Conservation (phyloP, 495 filamentous ascomycete genomes). For the Hypomontagnella monticulosa region DNA sequence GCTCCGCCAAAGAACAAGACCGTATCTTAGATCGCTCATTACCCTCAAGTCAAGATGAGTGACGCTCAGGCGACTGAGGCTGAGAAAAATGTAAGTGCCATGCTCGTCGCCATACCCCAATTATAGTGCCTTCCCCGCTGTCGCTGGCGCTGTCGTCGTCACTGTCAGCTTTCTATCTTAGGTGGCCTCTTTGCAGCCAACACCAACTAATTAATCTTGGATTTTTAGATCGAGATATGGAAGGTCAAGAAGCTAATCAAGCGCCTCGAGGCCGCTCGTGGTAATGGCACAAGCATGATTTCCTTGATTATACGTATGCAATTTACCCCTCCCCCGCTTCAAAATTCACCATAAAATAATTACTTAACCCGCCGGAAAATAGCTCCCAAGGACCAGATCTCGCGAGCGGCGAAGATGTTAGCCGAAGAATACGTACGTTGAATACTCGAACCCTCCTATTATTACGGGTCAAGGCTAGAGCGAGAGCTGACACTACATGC, state of each 20-base stretch:
- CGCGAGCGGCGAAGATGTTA: slow-evolving; percentile 97
- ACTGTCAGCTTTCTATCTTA: slow-evolving; percentile 14
- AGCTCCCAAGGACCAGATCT: slow-evolving; percentile 98
- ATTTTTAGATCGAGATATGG: slow-evolving; percentile 73
- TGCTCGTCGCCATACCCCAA: slow-evolving; percentile 14
- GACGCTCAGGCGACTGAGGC: slow-evolving; percentile 88
- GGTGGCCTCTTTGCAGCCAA: slow-evolving; percentile 10
- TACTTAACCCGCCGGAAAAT: slow-evolving; percentile 18
- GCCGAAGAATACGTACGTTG: slow-evolving; percentile 96
- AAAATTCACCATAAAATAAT: background rate
- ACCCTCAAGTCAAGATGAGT: slow-evolving; percentile 76
- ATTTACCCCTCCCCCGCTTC: slow-evolving; percentile 41
- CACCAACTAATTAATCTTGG: background rate
- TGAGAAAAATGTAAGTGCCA: slow-evolving; percentile 86
- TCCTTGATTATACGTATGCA: slow-evolving; percentile 93
- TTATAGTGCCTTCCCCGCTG: slow-evolving; percentile 9
- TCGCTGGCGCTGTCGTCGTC: slow-evolving; percentile 3
- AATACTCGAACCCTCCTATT: background rate
- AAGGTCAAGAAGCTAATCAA: slow-evolving; percentile 98
- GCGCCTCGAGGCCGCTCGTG: slow-evolving; percentile 88
- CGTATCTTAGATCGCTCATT: slow-evolving; percentile 39
- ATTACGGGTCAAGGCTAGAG: background rate
- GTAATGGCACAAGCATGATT: slow-evolving; percentile 98
- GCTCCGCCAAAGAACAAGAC: slow-evolving; percentile 25
- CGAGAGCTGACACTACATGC: slow-evolving; percentile 42